phyloP scores from a whole-genome alignment of 129 eudicot species.

The Centella asiatica region DNA sequence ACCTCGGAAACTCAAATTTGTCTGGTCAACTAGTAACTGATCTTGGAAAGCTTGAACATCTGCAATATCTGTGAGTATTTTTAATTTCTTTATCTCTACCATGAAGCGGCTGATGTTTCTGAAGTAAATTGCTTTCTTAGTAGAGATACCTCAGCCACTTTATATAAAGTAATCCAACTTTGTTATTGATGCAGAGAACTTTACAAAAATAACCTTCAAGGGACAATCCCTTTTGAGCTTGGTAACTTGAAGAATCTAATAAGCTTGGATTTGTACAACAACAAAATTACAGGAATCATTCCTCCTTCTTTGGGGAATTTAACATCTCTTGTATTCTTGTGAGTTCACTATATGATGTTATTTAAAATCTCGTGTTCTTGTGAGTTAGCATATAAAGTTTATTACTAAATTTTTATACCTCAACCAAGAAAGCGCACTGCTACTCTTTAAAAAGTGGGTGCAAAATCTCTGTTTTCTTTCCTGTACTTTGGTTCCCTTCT shows the following conservation, averaged over 20 bases:
- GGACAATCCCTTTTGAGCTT: conserved; percentile 70
- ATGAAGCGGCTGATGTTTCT: neutral
- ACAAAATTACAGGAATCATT: conserved; percentile 76
- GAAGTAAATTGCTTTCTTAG: neutral
- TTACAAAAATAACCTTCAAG: conserved; percentile 81
- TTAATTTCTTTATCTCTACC: neutral
- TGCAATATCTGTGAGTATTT: conserved; percentile 81
- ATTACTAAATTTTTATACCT: neutral
- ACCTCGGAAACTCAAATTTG: conserved; percentile 88
- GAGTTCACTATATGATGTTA: conserved; percentile 28
- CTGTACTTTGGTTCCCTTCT: too few species aligned
- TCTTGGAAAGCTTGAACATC: conserved; percentile 82
- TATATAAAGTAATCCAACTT: neutral
- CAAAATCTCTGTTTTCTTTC: too few species aligned
- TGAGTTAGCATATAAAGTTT: neutral
- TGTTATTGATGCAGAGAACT: conserved; percentile 57
- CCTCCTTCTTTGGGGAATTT: conserved; percentile 78
- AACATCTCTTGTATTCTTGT: conserved; percentile 83
- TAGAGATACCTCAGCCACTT: neutral
- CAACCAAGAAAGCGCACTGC: neutral
- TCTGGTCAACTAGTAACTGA: conserved; percentile 88
- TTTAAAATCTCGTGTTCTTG: neutral
- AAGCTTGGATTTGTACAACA: conserved; percentile 88
- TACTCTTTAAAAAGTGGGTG: too few species aligned
- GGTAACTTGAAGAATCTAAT: conserved; percentile 86